A percentile compares a stretch with the other conserved stretches of the same genome.
Conservation (phyloP, 2,329 filamentous ascomycete genomes). For the Ceratocystis colombiana region DNA sequence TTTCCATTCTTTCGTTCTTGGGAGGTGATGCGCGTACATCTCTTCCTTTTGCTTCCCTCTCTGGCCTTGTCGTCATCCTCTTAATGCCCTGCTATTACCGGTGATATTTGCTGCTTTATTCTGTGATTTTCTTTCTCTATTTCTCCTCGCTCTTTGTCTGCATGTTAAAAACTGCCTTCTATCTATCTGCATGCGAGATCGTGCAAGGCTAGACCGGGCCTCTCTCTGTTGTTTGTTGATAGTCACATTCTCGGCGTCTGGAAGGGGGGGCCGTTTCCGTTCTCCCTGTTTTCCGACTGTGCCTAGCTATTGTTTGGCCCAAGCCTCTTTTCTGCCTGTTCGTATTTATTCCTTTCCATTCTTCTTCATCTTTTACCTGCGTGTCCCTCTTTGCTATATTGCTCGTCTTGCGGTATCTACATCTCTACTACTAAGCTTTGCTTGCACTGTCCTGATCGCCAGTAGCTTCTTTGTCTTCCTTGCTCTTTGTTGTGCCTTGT, state of each 20-base stretch:
- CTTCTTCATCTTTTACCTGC: neutral
- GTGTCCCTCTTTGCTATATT: neutral
- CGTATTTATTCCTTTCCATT: neutral
- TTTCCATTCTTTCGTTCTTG: neutral
- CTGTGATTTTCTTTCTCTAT: no score
- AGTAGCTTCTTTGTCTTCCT: neutral
- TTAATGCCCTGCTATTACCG: neutral
- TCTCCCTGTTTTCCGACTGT: conserved; percentile 8
- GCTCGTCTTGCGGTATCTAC: neutral
- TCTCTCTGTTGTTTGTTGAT: no score
- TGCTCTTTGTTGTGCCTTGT: neutral
- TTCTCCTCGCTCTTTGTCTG: no score
- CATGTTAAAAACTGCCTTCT: no score
- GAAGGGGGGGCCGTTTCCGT: neutral
- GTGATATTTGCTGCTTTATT: neutral
- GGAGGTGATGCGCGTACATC: neutral
- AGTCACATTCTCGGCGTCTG: neutral
- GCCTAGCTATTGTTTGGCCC: neutral
- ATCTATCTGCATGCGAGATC: no score
- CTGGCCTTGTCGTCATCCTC: neutral
- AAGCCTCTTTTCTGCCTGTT: neutral
- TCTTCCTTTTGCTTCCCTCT: neutral
- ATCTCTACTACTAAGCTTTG: neutral
- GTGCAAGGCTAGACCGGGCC: no score
- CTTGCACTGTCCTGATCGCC: neutral